phyloP scores from a whole-genome alignment of 2,329 filamentous ascomycete species.

The Penicillium psychrosexuale region DNA sequence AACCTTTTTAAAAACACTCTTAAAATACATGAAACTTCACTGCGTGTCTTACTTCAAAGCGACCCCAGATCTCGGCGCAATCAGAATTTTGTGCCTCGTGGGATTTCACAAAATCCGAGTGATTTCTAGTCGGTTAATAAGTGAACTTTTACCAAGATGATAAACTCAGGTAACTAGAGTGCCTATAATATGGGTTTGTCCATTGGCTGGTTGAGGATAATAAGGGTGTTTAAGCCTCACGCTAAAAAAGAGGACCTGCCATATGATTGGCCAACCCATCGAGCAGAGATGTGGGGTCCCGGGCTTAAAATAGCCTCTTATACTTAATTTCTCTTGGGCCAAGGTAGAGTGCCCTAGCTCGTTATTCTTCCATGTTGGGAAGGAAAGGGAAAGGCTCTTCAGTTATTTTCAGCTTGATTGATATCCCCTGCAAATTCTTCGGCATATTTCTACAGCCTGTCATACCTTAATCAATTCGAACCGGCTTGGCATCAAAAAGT shows the following conservation, averaged over 20 bases:
- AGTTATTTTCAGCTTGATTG: neutral
- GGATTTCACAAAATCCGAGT: neutral
- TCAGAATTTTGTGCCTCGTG: conserved; percentile 1
- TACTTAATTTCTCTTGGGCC: neutral
- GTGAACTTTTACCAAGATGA: neutral
- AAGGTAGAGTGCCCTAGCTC: neutral
- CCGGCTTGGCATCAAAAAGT: conserved; percentile 5
- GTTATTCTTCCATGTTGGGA: neutral
- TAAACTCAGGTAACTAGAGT: neutral
- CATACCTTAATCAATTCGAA: conserved; percentile 2
- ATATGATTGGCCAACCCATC: neutral
- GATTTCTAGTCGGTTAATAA: conserved; percentile 4
- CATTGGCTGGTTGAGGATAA: neutral
- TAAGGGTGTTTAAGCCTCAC: conserved; percentile 4
- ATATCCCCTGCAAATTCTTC: neutral
- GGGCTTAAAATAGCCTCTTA: conserved; percentile 3
- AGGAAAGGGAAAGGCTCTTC: neutral
- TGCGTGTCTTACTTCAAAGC: conserved; percentile 3
- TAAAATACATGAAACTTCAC: neutral
- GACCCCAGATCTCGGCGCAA: neutral
- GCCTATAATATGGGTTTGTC: neutral
- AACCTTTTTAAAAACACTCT: neutral
- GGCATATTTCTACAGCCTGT: neutral
- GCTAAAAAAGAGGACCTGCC: neutral
- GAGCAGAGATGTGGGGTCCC: neutral